phyloP scores from a whole-genome alignment of 352 stramenopile genomes.

The Saprolegnia parasitica region DNA sequence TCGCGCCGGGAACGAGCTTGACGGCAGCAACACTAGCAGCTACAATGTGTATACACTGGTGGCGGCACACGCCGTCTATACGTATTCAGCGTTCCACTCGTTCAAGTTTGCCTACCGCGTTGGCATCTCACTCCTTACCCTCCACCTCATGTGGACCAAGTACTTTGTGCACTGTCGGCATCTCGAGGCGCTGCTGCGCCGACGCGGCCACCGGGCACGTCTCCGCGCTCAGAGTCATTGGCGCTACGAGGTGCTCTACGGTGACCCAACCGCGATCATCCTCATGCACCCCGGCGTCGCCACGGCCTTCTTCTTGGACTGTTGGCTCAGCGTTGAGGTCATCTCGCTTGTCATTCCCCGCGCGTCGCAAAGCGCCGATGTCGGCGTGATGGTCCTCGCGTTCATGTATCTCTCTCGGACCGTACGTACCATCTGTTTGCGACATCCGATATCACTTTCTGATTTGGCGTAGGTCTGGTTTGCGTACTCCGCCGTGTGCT shows the following conservation, averaged over 20 bases:
- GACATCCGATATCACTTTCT: background rate
- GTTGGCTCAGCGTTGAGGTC: background rate
- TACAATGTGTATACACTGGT: background rate
- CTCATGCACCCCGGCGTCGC: conserved; percentile 1
- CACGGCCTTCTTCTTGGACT: background rate
- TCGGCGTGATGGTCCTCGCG: background rate
- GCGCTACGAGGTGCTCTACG: background rate
- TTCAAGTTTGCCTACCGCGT: background rate
- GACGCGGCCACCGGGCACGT: background rate
- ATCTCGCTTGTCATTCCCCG: background rate
- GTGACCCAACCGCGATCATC: background rate
- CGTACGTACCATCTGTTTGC: background rate
- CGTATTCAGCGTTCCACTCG: background rate
- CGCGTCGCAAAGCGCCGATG: background rate
- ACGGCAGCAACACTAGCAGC: background rate
- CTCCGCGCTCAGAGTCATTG: background rate
- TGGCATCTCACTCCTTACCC: background rate
- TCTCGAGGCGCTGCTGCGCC: background rate
- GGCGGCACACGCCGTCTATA: background rate
- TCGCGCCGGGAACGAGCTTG: background rate
- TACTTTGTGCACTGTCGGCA: background rate
- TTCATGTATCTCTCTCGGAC: conserved; percentile 18
- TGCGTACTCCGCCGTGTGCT: background rate
- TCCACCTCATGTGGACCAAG: background rate
- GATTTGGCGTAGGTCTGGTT: conserved; percentile 2